Evolutionary conservation across 2,329 filamentous ascomycete species (phyloP).

Genomic region (Ophiognomonia clavigignenti-juglandacearum): DNA sequence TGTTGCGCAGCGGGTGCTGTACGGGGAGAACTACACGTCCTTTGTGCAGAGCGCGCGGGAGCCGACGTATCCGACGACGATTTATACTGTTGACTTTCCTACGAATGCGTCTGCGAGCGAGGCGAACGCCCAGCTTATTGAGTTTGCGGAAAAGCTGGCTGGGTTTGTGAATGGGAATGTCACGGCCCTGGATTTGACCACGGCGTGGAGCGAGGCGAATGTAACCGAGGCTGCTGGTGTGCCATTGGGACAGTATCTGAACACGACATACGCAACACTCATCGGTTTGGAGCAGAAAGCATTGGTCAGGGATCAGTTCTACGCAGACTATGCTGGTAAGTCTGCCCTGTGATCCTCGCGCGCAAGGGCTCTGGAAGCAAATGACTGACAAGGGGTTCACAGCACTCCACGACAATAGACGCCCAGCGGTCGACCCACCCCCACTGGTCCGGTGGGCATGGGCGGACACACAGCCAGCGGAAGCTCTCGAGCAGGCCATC

Average conservation of each 20-base stretch:
- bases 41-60: slow-evolving; percentile 5
- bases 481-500: slow-evolving; percentile 33
- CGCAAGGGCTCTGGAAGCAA: not conserved
- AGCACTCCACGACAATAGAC: slow-evolving; percentile 28
- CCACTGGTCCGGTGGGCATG: slow-evolving; percentile 31
- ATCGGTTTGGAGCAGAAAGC: slow-evolving; percentile 33
- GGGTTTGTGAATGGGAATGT: slow-evolving; percentile 22
- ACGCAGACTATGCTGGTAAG: slow-evolving; percentile 31
- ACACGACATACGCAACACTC: slow-evolving; percentile 30
- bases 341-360: not conserved
- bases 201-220: slow-evolving; percentile 21
- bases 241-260: slow-evolving; percentile 23
- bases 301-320: slow-evolving; percentile 34
- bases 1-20: slow-evolving; percentile 26
- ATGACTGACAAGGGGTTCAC: not conserved
- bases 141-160: slow-evolving; percentile 25
- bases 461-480: slow-evolving; percentile 25
- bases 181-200: slow-evolving; percentile 18
- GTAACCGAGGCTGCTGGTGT: slow-evolving; percentile 11
- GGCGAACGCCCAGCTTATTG: slow-evolving; percentile 20
- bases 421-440: slow-evolving; percentile 32
- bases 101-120: slow-evolving; percentile 5
- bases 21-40: slow-evolving; percentile 29
- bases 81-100: slow-evolving; percentile 26
- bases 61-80: slow-evolving; percentile 20